Evolutionary conservation across 2,329 filamentous ascomycete genomes (phyloP), one percentile per base, ranked within the genome.

Genomic region (Bipolaris cookei): DNA sequence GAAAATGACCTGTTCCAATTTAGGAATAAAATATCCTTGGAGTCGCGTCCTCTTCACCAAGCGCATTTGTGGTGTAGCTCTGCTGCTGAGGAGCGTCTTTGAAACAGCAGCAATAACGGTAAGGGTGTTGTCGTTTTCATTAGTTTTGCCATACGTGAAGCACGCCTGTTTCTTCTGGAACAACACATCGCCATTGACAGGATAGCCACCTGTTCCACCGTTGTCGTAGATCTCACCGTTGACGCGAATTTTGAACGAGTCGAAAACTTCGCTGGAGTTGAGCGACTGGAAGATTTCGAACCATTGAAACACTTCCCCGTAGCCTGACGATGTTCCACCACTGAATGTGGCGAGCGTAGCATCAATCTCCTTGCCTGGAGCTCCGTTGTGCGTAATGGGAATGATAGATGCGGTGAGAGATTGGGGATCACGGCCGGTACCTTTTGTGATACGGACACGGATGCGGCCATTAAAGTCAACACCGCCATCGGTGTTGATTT

Each of bases 401-500:
- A 61, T 48, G 18, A 61, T 38, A 14, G 48, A 34, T 18, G 42
- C 52, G 3, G 52, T 53, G 18, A 61, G 51, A 0, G 20, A 43
- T 20, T 46, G 28, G 14, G 38, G 13, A 30, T 56, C 38, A n/a
- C 54, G 54, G 10, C 49, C 58, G 11, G 61, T 59, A 6, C 41
- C 35, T n/a, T 48, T 18, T 8, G 58, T 51, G 20, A 51, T 58
- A 6, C 58, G 60, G n/a, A 69, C 61, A 8, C 66, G 65, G 13
- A 69, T 52, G 10, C 55, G 57, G 37, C 62, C 63, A 23, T 52
- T 51, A 16, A 69, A 55, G 1, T 62, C 59, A 35, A 69, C 54
- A 14, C 51, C 46, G 2, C 54, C 56, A 3, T 65, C 51, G 30
- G 46, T 21, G 10, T 65, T 58, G 30, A 61, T 25, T 51, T 53